Evolutionary conservation across 2,329 filamentous ascomycete species (phyloP), one percentile per base, ranked within the genome.

Genomic region (Talaromyces funiculosus): DNA sequence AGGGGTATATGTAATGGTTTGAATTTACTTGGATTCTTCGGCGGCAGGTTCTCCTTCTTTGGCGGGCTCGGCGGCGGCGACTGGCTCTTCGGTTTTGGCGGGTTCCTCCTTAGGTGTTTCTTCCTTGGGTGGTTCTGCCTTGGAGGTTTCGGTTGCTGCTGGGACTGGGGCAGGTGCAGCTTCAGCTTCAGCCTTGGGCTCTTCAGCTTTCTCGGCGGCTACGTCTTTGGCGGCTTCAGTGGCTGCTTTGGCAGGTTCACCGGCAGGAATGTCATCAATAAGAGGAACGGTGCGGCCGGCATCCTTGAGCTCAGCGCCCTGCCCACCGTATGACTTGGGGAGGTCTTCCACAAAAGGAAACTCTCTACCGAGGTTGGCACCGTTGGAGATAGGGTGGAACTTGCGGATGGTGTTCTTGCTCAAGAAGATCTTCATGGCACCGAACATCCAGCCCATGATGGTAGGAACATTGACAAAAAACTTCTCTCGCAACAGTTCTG

Each of bases 391-490:
- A 49, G 89, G 89, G 69, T 90, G 88, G 76, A 92, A 90, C 72
- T 92, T 92, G 78, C 87, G 87, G 65, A 89, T 82, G 0, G 89
- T 92, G 69, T 88, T 87, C 54, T 86, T 81, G 31, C 87, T 85
- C 45, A 92, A 79, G 72, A 92, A 88, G 18, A 90, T 76, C 79
- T 91, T 92, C 79, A 92, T 87, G 58, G 87, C 82, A 20, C 81
- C 79, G 73, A 89, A 92, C 72, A 92, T 84, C 82, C 92, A 97
- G 60, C 90, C 90, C 92, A 97, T 97, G 69, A 97, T 81, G 60
- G 87, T 77, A 0, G 93, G 93, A 5, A 97, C 90, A 69, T 97
- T 97, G 77, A 97, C 89, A 72, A 97, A 97, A 82, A 92, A 97
- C 81, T 97, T 97, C 78, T 93, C 85, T 68, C 85, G 86, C 53